These are phyloP conservation scores for Acmispon strigosus DNA, from an alignment of 306 rosid species.

Conservation along the genomic window DNA sequence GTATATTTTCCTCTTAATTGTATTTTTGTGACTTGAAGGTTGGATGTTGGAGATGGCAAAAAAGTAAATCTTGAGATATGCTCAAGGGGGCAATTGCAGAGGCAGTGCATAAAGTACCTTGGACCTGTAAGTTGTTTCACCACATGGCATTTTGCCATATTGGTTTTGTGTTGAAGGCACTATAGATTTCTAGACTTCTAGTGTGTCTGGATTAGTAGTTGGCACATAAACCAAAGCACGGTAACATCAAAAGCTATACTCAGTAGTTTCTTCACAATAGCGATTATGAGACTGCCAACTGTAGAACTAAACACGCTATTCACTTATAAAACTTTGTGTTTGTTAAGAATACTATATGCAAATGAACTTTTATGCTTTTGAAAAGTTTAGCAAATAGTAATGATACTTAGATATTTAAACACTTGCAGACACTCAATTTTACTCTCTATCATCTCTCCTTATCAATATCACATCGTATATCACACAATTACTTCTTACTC, in stretches of 20 bases:
- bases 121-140: constrained; percentile 58
- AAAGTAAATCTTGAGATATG: constrained; percentile 41
- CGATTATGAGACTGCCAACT: too few species aligned
- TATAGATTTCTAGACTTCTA: too few species aligned
- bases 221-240: too few species aligned
- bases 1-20: background rate
- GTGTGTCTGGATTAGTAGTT: too few species aligned
- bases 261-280: too few species aligned
- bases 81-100: constrained; percentile 37
- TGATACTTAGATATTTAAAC: too few species aligned
- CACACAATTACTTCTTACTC: too few species aligned
- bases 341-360: background rate
- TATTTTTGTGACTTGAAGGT: constrained; percentile 42
- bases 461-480: too few species aligned
- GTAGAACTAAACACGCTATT: background rate
- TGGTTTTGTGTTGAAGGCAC: too few species aligned
- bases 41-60: constrained; percentile 91
- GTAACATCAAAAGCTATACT: too few species aligned
- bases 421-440: too few species aligned
- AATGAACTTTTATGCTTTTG: background rate
- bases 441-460: too few species aligned
- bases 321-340: background rate
- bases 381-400: background rate
- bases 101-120: constrained; percentile 68
- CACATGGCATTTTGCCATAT: background rate